Conservation (phyloP, 257 asterid genomes). For the Coffea eugenioides region DNA sequence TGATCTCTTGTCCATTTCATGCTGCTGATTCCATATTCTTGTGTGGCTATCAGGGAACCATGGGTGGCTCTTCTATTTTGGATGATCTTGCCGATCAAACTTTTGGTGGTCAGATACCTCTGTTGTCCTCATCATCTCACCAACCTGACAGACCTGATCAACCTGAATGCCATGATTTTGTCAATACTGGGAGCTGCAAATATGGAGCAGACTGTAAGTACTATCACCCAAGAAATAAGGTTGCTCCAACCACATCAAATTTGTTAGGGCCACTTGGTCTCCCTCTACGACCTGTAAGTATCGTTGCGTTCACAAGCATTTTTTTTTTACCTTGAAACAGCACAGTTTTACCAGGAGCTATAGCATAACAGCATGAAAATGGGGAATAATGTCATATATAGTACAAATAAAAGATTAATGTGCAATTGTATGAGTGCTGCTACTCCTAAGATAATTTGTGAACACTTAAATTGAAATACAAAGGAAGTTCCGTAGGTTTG, state of each 20-base stretch:
- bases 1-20: background rate
- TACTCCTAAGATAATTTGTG: background rate
- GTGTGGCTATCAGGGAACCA: slow-evolving; percentile 16
- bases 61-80: slow-evolving; percentile 9
- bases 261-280: slow-evolving; percentile 64
- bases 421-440: background rate
- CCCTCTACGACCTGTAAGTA: slow-evolving; percentile 56
- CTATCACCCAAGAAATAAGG: slow-evolving; percentile 62
- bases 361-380: background rate
- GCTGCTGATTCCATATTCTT: slow-evolving; percentile 1
- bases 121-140: slow-evolving; percentile 25
- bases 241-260: slow-evolving; percentile 35
- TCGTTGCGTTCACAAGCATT: background rate
- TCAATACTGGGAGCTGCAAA: slow-evolving; percentile 59
- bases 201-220: slow-evolving; percentile 66
- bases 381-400: background rate
- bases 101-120: slow-evolving; percentile 8
- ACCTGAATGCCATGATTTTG: slow-evolving; percentile 66
- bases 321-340: background rate
- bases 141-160: slow-evolving; percentile 72
- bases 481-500: background rate
- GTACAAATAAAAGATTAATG: background rate
- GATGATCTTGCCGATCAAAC: slow-evolving; percentile 9
- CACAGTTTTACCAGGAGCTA: background rate
- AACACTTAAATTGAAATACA: background rate